Conservation (phyloP, 2,329 filamentous ascomycete species). For the Zarea fungicola region DNA sequence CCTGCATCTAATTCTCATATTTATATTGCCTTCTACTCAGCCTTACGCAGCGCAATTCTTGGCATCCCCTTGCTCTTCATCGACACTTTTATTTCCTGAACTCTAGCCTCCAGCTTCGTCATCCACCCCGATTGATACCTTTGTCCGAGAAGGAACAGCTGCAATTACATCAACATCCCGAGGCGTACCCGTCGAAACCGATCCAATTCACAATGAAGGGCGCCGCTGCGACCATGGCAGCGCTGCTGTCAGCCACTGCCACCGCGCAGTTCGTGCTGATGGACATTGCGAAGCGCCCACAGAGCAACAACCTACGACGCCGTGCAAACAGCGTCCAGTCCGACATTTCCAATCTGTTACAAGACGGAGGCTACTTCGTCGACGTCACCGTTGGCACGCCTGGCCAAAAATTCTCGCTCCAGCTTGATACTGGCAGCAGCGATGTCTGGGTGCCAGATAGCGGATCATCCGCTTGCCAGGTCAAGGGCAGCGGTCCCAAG, state of each 20-base stretch:
- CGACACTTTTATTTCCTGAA: not conserved
- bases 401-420: slow-evolving; percentile 49
- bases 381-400: slow-evolving; percentile 54
- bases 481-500: slow-evolving; percentile 12
- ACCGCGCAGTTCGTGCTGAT: slow-evolving; percentile 39
- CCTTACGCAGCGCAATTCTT: not conserved
- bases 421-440: slow-evolving; percentile 61
- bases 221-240: slow-evolving; percentile 6
- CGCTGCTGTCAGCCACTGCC: slow-evolving; percentile 14
- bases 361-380: slow-evolving; percentile 49
- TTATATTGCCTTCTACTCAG: not conserved
- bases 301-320: slow-evolving; percentile 28
- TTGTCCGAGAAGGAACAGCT: too few species aligned
- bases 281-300: slow-evolving; percentile 37
- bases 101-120: not conserved
- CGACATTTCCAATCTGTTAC: slow-evolving; percentile 39
- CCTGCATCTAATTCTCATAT: not conserved
- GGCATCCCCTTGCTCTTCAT: not conserved
- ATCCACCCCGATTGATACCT: not conserved
- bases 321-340: slow-evolving; percentile 38
- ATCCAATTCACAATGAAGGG: slow-evolving; percentile 1
- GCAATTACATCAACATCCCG: not conserved
- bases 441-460: slow-evolving; percentile 55
- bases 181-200: not conserved
- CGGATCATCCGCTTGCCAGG: slow-evolving; percentile 34